Base-by-base conservation (phyloP, 306 rosid species). In the Myrica gale region DNA sequence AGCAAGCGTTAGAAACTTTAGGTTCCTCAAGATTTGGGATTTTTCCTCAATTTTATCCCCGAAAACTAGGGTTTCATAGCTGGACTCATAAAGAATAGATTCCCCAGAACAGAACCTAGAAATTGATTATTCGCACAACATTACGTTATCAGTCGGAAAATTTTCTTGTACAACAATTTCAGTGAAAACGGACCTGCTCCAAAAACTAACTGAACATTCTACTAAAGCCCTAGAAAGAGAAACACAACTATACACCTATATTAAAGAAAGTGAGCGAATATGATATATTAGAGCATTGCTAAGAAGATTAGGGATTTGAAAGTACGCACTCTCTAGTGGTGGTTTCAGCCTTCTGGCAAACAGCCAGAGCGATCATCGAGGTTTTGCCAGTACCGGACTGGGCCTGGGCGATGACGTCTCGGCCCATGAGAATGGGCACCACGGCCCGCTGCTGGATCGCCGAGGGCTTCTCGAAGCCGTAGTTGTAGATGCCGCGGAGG, bases 351-450 rank as follows among this genome's bases (percentile, higher is more conserved):
- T 84, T 81, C 77, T 96, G 99, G 79, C 99, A 96, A 70, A 92
- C 99, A 15, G 98, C 88, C 51, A 96, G 93, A 5, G 92, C 99
- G 53, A 96, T 96, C 99, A 96, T 96, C 74, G 99, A 96, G 45
- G 97, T 90, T 79, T 96, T 96, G 4, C 99, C 98, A 17, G 99
- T 96, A 39, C 99, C 99, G 57, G 99, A 96, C 78, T 96, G 99
- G 6, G 99, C 99, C 88, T 96, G 97, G 16, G 99, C 99, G 2
- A 96, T 92, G 69, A 96, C 99, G 63, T 96, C 99, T 19, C 98
- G 98, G 2, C 99, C 99, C 62, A 84, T 92, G 9, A 96, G 89
- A 60, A 96, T 96, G 1, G 99, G 99, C 63, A 92, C 81, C 11
- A 96, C 97, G 23, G 97, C 99, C 2, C 99, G 88, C 61, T 96